phyloP scores from a whole-genome alignment of 208 protist genomes.

The Trypanosoma cruzi region DNA sequence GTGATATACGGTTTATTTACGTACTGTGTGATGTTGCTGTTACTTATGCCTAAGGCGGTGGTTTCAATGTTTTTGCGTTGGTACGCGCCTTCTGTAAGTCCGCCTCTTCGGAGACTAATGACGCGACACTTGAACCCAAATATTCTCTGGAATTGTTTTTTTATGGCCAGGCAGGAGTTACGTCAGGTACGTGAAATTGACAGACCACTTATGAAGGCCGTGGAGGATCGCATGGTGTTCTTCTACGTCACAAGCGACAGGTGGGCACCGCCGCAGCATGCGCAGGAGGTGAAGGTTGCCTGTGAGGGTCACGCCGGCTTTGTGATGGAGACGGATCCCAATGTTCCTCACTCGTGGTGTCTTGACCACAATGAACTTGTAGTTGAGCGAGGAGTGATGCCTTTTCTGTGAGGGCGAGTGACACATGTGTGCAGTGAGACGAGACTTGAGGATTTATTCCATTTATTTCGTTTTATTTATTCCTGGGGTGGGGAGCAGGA shows the following conservation, averaged over 20 bases:
- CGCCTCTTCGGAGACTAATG: conserved; percentile 26
- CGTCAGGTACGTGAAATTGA: conserved; percentile 53
- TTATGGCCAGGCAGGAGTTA: conserved; percentile 61
- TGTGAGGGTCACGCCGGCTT: conserved; percentile 42
- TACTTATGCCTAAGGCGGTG: conserved; percentile 15
- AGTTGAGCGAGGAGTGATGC: conserved; percentile 48
- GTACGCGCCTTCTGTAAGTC: conserved; percentile 27
- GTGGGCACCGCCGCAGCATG: conserved; percentile 50
- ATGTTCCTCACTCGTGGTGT: conserved; percentile 72
- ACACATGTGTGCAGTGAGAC: not conserved
- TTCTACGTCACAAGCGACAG: conserved; percentile 69
- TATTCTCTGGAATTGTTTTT: conserved; percentile 50
- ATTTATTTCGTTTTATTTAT: too few relatives aligned
- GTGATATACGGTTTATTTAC: conserved; percentile 40
- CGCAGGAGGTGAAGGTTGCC: conserved; percentile 42
- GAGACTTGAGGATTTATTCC: not conserved
- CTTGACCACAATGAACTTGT: conserved; percentile 53
- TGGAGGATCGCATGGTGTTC: conserved; percentile 61
- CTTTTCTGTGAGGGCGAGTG: conserved; percentile 21
- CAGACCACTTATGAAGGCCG: conserved; percentile 33
- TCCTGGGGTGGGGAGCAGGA: too few relatives aligned
- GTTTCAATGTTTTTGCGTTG: conserved; percentile 16
- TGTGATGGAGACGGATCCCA: conserved; percentile 50
- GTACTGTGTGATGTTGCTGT: conserved; percentile 23
- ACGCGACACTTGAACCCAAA: conserved; percentile 30